Conservation (phyloP, 768 basidiomycete genomes). For the Agrocybe pediades region DNA sequence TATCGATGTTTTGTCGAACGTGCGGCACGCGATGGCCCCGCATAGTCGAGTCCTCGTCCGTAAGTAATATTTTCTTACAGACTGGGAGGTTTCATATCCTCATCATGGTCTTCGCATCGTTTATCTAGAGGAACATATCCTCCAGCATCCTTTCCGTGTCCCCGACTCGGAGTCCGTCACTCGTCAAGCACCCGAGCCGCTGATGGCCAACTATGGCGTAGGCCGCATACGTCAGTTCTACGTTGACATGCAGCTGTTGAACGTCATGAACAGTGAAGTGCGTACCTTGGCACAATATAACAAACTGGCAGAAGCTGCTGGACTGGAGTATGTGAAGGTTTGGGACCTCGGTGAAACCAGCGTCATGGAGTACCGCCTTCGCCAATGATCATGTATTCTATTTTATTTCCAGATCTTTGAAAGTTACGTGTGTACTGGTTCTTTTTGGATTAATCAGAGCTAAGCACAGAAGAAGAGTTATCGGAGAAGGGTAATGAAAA, state of each 20-base stretch:
- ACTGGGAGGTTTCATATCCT: constrained; percentile 23
- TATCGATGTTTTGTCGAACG: constrained; percentile 27
- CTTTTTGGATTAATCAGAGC: too few relatives aligned
- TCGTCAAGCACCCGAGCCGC: constrained; percentile 40
- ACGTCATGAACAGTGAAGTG: constrained; percentile 41
- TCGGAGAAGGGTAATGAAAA: too few relatives aligned
- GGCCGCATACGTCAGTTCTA: constrained; percentile 41
- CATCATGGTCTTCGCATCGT: neutral
- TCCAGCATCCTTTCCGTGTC: constrained; percentile 28
- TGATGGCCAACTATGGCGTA: constrained; percentile 49
- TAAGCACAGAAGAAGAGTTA: too few relatives aligned
- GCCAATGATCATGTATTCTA: neutral
- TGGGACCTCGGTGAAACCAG: constrained; percentile 1
- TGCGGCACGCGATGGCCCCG: constrained; percentile 33
- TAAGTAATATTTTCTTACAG: constrained; percentile 16
- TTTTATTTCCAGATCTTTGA: too few relatives aligned
- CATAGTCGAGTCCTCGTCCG: constrained; percentile 33
- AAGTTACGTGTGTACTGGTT: too few relatives aligned
- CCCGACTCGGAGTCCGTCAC: neutral
- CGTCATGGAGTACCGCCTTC: neutral
- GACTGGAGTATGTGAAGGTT: constrained; percentile 7
- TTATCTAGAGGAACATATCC: constrained; percentile 36
- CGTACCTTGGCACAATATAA: constrained; percentile 42
- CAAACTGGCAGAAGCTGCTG: constrained; percentile 21
- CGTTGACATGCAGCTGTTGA: constrained; percentile 49